Percentiles rank a stretch among this genome's conserved stretches.
Conservation (phyloP, 805 yeast genomes). For the Scheffersomyces lignosus region DNA sequence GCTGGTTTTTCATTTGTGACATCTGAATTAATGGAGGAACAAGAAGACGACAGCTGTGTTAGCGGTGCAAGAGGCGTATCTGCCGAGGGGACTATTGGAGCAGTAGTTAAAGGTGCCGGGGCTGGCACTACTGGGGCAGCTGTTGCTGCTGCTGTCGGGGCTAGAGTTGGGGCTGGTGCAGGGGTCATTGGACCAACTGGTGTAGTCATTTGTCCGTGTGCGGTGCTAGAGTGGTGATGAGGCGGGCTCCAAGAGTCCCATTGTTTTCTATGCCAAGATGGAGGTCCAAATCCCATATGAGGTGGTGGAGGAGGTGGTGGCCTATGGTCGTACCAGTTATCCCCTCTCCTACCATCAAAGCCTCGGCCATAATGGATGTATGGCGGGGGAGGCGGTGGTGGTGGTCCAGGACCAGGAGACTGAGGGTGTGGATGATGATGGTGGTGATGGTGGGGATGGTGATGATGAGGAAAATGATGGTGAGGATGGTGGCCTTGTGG, state of each 20-base stretch:
- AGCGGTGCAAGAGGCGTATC: background rate
- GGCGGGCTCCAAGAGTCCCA: background rate
- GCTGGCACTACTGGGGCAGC: background rate
- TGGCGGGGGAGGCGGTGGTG: too few species aligned
- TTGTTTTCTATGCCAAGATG: background rate
- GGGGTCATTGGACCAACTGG: too few species aligned
- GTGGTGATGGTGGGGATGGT: constrained; percentile 6
- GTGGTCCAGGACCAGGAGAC: background rate
- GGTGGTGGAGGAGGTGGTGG: background rate
- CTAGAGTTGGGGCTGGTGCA: too few species aligned
- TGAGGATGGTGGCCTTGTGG: constrained; percentile 1
- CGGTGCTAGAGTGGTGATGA: too few species aligned
- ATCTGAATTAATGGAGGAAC: too few species aligned
- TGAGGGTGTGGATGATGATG: constrained; percentile 3
- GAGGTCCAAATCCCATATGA: background rate
- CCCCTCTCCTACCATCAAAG: constrained; percentile 3
- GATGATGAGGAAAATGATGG: constrained; percentile 8
- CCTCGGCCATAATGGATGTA: too few species aligned
- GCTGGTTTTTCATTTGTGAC: too few species aligned
- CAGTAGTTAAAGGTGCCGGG: background rate
- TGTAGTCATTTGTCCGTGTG: too few species aligned
- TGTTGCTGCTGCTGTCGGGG: too few species aligned
- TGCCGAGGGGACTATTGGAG: too few species aligned
- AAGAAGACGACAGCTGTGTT: too few species aligned
- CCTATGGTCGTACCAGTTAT: background rate